Evolutionary conservation across 306 rosid species (phyloP).

Genomic region (Cucumis cinereus): DNA sequence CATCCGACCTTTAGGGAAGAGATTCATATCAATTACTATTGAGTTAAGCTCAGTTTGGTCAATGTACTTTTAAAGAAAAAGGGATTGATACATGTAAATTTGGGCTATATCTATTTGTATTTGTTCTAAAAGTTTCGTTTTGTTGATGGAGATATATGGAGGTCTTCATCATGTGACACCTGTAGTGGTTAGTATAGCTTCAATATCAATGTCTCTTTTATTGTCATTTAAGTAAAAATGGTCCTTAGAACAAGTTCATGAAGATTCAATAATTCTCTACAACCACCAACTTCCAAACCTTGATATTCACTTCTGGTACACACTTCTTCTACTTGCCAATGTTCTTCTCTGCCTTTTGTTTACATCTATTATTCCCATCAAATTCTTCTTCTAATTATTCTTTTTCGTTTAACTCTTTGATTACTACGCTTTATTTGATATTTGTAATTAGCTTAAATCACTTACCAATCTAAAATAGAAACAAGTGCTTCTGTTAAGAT

Average conservation of each 20-base stretch:
- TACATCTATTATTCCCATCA: background rate
- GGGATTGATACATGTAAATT: background rate
- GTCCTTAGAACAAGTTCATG: constrained; percentile 2
- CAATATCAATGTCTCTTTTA: background rate
- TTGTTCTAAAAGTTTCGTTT: constrained; percentile 5
- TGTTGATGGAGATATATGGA: constrained; percentile 2
- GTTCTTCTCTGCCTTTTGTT: background rate
- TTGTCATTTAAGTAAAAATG: background rate
- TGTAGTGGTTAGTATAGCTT: background rate
- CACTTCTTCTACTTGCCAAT: background rate
- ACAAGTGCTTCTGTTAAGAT: too few species aligned
- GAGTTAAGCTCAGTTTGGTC: too few species aligned
- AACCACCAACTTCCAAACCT: constrained; percentile 4
- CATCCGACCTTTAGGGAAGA: too few species aligned
- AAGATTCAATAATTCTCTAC: constrained; percentile 4
- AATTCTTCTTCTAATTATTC: background rate
- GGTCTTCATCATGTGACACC: background rate
- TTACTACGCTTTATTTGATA: too few species aligned
- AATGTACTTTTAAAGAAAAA: too few species aligned
- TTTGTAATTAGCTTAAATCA: too few species aligned
- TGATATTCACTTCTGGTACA: background rate
- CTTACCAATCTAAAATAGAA: too few species aligned
- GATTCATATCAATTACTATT: too few species aligned
- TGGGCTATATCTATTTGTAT: background rate
- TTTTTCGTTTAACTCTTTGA: too few species aligned